Evolutionary conservation across 2,329 filamentous ascomycete species (phyloP), one percentile per base, ranked within the genome.

Genomic region (Fusarium mundagurra): DNA sequence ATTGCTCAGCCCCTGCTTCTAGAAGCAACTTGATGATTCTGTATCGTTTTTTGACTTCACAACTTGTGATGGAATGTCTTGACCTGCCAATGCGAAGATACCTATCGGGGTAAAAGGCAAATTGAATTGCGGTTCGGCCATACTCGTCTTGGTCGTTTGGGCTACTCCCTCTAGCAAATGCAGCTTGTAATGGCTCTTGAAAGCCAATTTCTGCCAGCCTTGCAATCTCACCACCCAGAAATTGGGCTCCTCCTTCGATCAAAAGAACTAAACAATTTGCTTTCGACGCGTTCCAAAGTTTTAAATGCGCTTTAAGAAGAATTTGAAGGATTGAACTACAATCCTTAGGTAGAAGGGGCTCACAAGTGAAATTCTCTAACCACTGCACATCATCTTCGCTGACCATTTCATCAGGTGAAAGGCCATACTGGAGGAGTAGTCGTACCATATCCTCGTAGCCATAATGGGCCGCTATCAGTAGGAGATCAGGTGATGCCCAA

Each of bases 281-380:
- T n/a, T n/a, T 43, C 22, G 39, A 43, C 8, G 20, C 4, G 12
- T 43, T 14, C 39, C 39, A 43, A 8, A 8, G 1, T 8, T 5
- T 43, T 6, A 16, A 8, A 6, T 1, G 39, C 12, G 1, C 8
- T n/a, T 16, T 2, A 7, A 43, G 22, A 43, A 43, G 22, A n/a
- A 1, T 43, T 16, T 43, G 22, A 43, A 43, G 39, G 39, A 43
- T 43, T 43, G 22, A 16, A n/a, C 12, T 4, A 6, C 8, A 7
- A 6, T 43, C 13, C 13, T 16, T 22, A n/a, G 22, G 22, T 6
- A n/a, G n/a, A 8, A 14, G 39, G 12, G 22, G 12, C 1, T 1
- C 8, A 16, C 0, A 0, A 14, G 8, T 0, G 22, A 43, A 43
- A 43, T 43, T 9, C 8, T 16, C 1, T 43, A 43, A n/a, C 39